These are phyloP conservation scores for Lagenidium sp. DNA, from an alignment of 352 stramenopile genomes.

Conservation along the genomic window DNA sequence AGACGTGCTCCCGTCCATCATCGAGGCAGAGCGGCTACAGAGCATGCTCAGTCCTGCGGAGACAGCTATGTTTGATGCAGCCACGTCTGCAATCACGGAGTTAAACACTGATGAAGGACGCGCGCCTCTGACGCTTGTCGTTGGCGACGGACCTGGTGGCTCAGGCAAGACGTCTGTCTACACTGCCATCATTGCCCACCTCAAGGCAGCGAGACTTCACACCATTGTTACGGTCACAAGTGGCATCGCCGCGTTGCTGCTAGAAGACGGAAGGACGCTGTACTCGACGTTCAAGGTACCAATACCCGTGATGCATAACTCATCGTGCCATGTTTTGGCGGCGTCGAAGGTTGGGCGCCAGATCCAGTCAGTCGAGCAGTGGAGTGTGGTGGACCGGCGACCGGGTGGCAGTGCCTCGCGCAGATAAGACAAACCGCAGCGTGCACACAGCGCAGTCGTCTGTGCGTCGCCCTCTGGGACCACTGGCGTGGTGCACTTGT, in stretches of 20 bases:
- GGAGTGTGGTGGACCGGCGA: too few relatives aligned
- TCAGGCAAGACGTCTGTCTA: slow-evolving; percentile 24
- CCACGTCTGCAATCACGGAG: slow-evolving; percentile 4
- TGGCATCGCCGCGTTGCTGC: slow-evolving; percentile 17
- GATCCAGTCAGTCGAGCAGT: slow-evolving; percentile 4
- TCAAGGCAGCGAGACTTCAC: slow-evolving; percentile 9
- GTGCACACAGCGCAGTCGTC: too few relatives aligned
- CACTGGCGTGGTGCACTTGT: too few relatives aligned
- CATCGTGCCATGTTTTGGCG: slow-evolving; percentile 8
- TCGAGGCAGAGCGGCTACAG: slow-evolving; percentile 4
- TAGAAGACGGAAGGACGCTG: slow-evolving; percentile 18
- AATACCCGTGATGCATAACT: slow-evolving; percentile 6
- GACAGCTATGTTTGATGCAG: slow-evolving; percentile 8
- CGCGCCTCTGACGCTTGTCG: slow-evolving; percentile 9
- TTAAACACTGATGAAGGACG: background rate
- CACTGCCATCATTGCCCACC: slow-evolving; percentile 13
- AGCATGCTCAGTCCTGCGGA: slow-evolving; percentile 6
- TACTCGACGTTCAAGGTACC: slow-evolving; percentile 26
- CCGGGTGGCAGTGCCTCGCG: too few relatives aligned
- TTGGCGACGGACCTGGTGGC: slow-evolving; percentile 18
- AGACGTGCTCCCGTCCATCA: slow-evolving; percentile 2
- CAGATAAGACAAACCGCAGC: too few relatives aligned
- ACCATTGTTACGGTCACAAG: slow-evolving; percentile 14
- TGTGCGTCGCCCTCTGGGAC: too few relatives aligned
- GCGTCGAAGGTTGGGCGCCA: slow-evolving; percentile 2